Percentiles rank a stretch among this genome's conserved stretches.
phyloP scores from a whole-genome alignment of 306 rosid species.

The Luffa acutangula region DNA sequence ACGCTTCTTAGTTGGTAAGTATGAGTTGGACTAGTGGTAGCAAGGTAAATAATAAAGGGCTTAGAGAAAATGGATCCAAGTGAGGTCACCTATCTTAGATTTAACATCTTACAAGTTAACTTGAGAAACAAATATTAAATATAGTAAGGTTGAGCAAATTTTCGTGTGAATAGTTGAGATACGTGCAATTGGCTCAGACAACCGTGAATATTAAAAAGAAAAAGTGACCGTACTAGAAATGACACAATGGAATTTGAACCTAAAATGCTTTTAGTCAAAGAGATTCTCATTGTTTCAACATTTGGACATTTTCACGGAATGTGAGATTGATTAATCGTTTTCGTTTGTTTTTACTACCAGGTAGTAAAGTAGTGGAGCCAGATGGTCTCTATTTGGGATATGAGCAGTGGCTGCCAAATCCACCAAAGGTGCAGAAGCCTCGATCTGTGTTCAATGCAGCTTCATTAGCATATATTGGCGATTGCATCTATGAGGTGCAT shows the following conservation, averaged over 20 bases:
- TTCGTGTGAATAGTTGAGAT: no score
- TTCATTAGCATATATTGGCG: constrained; percentile 73
- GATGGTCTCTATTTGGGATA: constrained; percentile 55
- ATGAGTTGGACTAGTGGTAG: no score
- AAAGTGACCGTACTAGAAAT: neutral
- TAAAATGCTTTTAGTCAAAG: neutral
- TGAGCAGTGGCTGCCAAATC: constrained; percentile 74
- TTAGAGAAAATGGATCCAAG: no score
- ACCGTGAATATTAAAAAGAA: no score
- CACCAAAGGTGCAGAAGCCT: constrained; percentile 80
- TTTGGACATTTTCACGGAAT: neutral
- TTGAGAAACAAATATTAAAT: no score
- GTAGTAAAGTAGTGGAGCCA: constrained; percentile 6
- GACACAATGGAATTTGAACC: neutral
- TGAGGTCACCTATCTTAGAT: no score
- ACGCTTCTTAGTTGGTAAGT: no score
- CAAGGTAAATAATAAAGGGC: no score
- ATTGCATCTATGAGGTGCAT: constrained; percentile 74
- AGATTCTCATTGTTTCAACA: neutral
- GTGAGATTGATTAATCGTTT: neutral
- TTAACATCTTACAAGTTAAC: no score
- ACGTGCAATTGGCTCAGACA: no score
- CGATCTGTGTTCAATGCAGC: constrained; percentile 68
- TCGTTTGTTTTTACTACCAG: constrained; percentile 1
- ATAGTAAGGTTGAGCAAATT: no score